Evolutionary conservation across 176 grass and related monocot genomes (phyloP).

Genomic region (Puya raimondii): DNA sequence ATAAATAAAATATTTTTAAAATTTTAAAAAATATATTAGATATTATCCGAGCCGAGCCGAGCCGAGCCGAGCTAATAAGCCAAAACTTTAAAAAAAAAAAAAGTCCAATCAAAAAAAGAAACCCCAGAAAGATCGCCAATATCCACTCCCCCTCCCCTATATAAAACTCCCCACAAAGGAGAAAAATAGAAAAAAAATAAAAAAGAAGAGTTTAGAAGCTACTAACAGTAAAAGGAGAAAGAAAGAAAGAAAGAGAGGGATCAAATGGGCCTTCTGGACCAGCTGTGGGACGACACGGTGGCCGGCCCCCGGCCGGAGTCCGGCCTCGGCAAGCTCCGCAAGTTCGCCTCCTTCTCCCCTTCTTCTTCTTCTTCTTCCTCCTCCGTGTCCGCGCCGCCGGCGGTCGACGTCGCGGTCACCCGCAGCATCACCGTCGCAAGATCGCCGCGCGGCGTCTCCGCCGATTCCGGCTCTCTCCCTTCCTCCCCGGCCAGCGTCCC

Average conservation of each 20-base stretch:
- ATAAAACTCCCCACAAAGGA: background rate
- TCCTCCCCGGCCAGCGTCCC: slow-evolving; percentile 60
- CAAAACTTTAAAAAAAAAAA: too few relatives aligned
- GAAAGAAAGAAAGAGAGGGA: background rate
- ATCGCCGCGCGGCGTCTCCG: background rate
- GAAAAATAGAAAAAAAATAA: background rate
- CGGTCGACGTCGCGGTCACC: slow-evolving; percentile 32
- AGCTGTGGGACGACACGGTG: slow-evolving; percentile 95
- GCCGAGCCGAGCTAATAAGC: too few relatives aligned
- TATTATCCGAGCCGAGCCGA: too few relatives aligned
- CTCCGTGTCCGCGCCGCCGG: background rate
- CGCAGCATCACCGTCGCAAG: slow-evolving; percentile 74
- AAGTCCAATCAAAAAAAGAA: too few relatives aligned
- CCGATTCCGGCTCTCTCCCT: slow-evolving; percentile 7
- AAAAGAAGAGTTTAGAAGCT: background rate
- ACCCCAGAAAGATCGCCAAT: too few relatives aligned
- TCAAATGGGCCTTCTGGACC: slow-evolving; percentile 66
- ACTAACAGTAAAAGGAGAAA: too few relatives aligned
- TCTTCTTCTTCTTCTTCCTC: slow-evolving; percentile 33
- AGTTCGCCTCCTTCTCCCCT: slow-evolving; percentile 54
- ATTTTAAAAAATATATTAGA: too few relatives aligned
- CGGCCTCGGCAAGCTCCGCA: slow-evolving; percentile 88
- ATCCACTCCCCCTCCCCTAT: background rate
- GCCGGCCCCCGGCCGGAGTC: slow-evolving; percentile 69
- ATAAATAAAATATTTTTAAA: too few relatives aligned